Conservation (phyloP, 2,329 filamentous ascomycete genomes). For the Microdochium paspali region DNA sequence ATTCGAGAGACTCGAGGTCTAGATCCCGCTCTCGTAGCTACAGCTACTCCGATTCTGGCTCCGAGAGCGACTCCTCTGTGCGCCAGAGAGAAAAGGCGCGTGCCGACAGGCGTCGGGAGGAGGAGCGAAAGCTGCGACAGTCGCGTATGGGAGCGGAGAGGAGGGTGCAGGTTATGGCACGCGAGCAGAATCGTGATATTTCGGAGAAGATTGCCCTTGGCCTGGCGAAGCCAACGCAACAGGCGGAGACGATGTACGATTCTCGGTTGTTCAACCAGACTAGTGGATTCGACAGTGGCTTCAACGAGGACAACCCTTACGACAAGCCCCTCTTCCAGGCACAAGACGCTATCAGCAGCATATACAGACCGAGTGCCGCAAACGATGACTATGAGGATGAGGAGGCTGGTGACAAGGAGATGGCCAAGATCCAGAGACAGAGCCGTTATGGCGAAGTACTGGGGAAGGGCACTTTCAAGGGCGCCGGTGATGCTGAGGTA, state of each 20-base stretch:
- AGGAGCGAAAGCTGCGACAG: constrained; percentile 83
- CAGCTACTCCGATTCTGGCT: constrained; percentile 39
- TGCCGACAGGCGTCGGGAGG: constrained; percentile 68
- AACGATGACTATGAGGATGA: constrained; percentile 70
- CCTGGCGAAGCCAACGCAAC: constrained; percentile 87
- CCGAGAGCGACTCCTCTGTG: constrained; percentile 54
- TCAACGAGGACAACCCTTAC: constrained; percentile 97
- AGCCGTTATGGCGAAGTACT: constrained; percentile 79
- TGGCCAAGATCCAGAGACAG: constrained; percentile 79
- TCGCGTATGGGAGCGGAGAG: constrained; percentile 93
- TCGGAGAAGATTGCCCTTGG: constrained; percentile 94
- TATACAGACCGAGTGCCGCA: constrained; percentile 69
- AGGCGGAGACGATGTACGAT: constrained; percentile 93
- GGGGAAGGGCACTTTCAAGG: constrained; percentile 86
- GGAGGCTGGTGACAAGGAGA: constrained; percentile 69
- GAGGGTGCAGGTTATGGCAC: constrained; percentile 82
- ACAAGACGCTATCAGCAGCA: constrained; percentile 87
- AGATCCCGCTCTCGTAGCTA: constrained; percentile 39
- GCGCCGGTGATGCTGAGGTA: constrained; percentile 72
- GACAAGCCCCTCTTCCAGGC: constrained; percentile 96
- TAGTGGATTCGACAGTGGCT: constrained; percentile 80
- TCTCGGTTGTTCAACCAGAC: constrained; percentile 90
- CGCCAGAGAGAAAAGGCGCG: constrained; percentile 70
- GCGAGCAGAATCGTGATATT: constrained; percentile 93
- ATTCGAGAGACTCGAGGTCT: constrained; percentile 28